Evolutionary conservation across 129 eudicot genomes (phyloP).

Genomic region (Heracleum sosnowskyi): DNA sequence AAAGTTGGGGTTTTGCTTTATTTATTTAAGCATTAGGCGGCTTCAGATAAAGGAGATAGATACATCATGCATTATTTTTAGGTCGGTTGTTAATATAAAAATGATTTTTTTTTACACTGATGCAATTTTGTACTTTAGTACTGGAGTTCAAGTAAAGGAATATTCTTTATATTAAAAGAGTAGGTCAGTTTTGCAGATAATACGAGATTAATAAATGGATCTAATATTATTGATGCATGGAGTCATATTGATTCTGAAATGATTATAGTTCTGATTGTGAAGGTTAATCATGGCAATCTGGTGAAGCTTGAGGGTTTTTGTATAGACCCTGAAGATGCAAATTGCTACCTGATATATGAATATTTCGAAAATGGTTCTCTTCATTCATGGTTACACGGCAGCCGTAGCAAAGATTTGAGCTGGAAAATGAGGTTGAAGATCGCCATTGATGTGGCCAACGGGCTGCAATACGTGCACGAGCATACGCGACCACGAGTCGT

Average conservation of each 20-base stretch:
- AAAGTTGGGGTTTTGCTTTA: neutral
- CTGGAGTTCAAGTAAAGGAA: neutral
- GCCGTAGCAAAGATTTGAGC: constrained; percentile 28
- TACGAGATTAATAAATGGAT: neutral
- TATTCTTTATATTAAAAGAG: neutral
- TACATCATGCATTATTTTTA: neutral
- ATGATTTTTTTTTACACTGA: neutral
- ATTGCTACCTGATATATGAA: constrained; percentile 80
- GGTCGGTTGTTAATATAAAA: neutral
- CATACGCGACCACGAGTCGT: constrained; percentile 92
- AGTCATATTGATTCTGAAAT: neutral
- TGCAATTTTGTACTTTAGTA: neutral
- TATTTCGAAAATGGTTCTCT: constrained; percentile 85
- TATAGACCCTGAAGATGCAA: constrained; percentile 68
- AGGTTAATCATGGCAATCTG: constrained; percentile 95
- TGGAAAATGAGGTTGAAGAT: constrained; percentile 76
- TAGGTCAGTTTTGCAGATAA: neutral
- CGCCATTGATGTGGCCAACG: constrained; percentile 86
- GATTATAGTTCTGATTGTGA: constrained; percentile 20
- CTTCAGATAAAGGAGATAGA: constrained; percentile 1
- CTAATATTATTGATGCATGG: neutral
- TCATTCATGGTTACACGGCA: constrained; percentile 50
- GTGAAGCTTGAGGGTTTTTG: constrained; percentile 96
- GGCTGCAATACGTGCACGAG: constrained; percentile 91
- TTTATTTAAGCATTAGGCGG: neutral